Evolutionary conservation across 345 rosid genomes (phyloP).

Genomic region (Pistacia integerrima): DNA sequence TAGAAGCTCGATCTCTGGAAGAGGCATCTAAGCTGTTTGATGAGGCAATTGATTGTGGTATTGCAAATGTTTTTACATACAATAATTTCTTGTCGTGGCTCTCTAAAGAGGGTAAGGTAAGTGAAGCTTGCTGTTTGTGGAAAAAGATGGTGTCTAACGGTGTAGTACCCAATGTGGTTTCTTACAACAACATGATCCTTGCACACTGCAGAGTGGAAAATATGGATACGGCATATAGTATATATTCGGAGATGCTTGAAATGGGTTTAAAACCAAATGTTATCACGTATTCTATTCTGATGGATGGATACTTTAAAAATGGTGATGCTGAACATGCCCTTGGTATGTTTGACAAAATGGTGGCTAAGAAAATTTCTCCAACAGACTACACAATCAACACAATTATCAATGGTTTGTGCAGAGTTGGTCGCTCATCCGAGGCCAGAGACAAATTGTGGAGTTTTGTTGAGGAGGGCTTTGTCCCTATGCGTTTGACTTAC

Average conservation of each 20-base stretch:
- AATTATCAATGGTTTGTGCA: constrained; percentile 64
- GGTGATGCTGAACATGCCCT: constrained; percentile 48
- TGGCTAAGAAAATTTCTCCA: constrained; percentile 42
- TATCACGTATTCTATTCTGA: constrained; percentile 59
- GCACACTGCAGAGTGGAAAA: constrained; percentile 47
- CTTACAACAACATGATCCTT: constrained; percentile 68
- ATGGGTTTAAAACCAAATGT: constrained; percentile 59
- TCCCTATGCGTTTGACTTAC: constrained; percentile 56
- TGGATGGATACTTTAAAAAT: constrained; percentile 64
- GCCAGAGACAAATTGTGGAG: constrained; percentile 53
- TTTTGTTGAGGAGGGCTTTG: constrained; percentile 44
- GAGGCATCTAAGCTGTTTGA: constrained; percentile 56
- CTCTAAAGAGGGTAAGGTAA: constrained; percentile 52
- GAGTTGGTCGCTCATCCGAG: constrained; percentile 54
- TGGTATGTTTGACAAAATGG: constrained; percentile 56
- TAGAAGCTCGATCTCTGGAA: constrained; percentile 38
- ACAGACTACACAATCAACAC: constrained; percentile 57
- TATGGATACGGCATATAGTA: constrained; percentile 47
- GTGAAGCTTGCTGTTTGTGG: constrained; percentile 57
- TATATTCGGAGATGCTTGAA: constrained; percentile 50
- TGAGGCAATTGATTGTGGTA: constrained; percentile 51
- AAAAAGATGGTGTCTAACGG: constrained; percentile 57
- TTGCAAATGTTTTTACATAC: constrained; percentile 57
- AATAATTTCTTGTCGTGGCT: constrained; percentile 57
- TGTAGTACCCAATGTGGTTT: constrained; percentile 44